Base-by-base conservation (phyloP, 495 filamentous ascomycete genomes). In the Peziza echinospora region DNA sequence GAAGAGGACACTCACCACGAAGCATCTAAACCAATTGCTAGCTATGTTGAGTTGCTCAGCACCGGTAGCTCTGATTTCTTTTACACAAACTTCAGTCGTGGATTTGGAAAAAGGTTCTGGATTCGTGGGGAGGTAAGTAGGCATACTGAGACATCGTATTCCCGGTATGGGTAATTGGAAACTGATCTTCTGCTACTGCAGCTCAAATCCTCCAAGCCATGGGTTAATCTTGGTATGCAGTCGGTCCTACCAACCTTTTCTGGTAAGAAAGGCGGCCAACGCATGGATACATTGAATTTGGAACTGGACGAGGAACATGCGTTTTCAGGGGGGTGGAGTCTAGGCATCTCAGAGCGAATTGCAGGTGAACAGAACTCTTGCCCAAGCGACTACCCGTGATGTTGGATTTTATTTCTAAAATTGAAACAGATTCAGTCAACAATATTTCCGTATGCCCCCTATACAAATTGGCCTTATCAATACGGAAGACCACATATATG, bases 1-100 rank as follows among this genome's bases (percentile, higher is more conserved):
- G 44, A 46, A 13, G 47, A 7, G 13, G 28, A 60, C n/a, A 11
- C 13, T 2, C 30, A 17, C 17, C 6, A 11, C 13, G 30, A 11
- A 37, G 3, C 13, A 17, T 11, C 30, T 37, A 17, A 17, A 11
- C 30, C 30, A 37, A 37, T 37, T 17, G 30, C 30, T 2, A 11
- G 19, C 13, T 37, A 37, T 37, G 54, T 53, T 17, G 45, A 47
- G 21, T 51, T 52, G 43, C 34, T 61, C 3, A 44, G 46, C 13
- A 52, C 58, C 0, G 64, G 65, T 1, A 60, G 63, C 10, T 49
- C 56, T 19, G 10, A 43, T 43, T 65, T 58, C 49, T 64, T 67
- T 44, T 63, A 63, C 34, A 67, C 65, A 1, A 57, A 62, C 44
- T 68, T 68, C 42, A 55, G 49, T 23, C 46, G 62, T 43, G 63